Conservation (phyloP, 2,329 filamentous ascomycete species). For the Ophiostoma piceae region DNA sequence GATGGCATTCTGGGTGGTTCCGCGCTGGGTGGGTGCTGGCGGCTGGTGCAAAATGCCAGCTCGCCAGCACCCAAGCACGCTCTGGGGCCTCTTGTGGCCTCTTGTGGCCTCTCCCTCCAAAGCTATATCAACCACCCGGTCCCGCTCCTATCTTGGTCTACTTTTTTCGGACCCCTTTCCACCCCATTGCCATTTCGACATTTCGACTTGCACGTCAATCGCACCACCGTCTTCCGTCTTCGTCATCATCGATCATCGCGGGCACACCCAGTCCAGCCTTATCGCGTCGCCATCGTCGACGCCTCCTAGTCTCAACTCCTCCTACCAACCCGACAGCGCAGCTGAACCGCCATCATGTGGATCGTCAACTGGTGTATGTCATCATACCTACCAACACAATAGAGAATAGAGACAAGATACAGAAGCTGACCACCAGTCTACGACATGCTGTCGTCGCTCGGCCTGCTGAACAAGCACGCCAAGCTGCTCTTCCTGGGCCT, state of each 20-base stretch:
- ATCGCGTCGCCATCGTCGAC: background rate
- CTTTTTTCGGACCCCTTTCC: constrained; percentile 14
- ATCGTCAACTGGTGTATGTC: constrained; percentile 88
- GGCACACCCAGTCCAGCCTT: background rate
- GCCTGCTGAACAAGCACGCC: constrained; percentile 90
- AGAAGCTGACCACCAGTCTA: constrained; percentile 58
- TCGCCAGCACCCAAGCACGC: background rate
- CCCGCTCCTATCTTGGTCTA: constrained; percentile 15
- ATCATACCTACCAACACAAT: constrained; percentile 29
- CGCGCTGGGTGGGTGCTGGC: background rate
- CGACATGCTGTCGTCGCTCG: constrained; percentile 80
- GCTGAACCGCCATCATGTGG: constrained; percentile 61
- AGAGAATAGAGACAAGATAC: background rate
- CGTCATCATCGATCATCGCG: background rate
- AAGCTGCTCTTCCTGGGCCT: constrained; percentile 91
- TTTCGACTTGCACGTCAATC: background rate
- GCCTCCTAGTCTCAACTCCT: background rate
- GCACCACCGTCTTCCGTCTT: background rate
- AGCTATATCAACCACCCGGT: constrained; percentile 13
- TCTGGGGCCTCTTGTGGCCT: background rate
- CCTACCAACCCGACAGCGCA: background rate
- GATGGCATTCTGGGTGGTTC: background rate
- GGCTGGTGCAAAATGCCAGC: constrained; percentile 6
- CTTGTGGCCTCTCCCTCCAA: background rate
- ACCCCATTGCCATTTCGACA: background rate